A percentile compares a stretch with the other conserved stretches of the same genome.
Conservation (phyloP, 371 early-diverging fungal genomes). For the Syncephalastrum sp. region DNA sequence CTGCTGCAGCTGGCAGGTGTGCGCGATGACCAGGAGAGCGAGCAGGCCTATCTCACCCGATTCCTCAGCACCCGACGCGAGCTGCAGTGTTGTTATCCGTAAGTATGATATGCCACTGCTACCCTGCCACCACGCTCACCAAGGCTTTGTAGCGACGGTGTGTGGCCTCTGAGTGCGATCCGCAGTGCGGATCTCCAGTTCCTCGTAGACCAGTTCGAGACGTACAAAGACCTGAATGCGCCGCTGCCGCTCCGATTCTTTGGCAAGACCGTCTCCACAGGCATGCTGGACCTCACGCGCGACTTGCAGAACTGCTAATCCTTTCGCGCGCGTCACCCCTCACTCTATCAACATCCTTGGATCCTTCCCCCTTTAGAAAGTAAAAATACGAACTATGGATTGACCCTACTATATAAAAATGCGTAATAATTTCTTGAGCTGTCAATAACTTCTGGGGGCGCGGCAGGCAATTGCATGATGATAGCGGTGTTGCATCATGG, state of each 20-base stretch:
- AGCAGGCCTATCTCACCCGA: constrained; percentile 27
- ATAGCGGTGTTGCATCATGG: too few species aligned
- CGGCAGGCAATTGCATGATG: too few species aligned
- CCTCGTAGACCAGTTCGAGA: constrained; percentile 25
- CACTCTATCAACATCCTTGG: too few species aligned
- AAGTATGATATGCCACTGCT: constrained; percentile 4
- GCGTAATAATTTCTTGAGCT: too few species aligned
- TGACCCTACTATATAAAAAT: too few species aligned
- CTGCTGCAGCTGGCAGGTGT: constrained; percentile 31
- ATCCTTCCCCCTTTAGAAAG: too few species aligned
- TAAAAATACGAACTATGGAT: too few species aligned
- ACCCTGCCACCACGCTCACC: background rate
- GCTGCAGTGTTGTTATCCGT: constrained; percentile 44
- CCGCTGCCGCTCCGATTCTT: constrained; percentile 6
- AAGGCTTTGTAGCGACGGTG: constrained; percentile 24
- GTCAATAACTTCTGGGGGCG: too few species aligned
- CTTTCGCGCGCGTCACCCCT: too few species aligned
- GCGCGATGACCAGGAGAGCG: constrained; percentile 19
- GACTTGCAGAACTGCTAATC: too few species aligned
- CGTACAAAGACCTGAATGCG: constrained; percentile 14
- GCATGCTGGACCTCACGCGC: background rate
- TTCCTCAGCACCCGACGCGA: constrained; percentile 34
- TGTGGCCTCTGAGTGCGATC: constrained; percentile 40
- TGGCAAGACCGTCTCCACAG: background rate
- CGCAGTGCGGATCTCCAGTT: constrained; percentile 27